phyloP scores from a whole-genome alignment of 768 basidiomycete species.

The Serendipita indica region DNA sequence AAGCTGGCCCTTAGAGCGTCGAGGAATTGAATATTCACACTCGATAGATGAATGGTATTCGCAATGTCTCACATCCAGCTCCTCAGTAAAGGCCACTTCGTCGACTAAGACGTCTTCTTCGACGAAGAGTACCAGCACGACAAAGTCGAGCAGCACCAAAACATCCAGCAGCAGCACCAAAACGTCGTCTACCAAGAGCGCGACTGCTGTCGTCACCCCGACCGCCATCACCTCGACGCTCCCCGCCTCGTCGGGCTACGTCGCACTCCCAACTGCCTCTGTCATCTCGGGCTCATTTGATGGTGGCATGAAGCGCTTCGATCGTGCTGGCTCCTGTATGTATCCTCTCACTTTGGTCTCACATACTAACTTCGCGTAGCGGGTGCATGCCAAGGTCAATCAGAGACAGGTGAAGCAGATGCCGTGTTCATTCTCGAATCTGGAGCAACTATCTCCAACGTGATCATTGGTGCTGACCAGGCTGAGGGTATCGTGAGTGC shows the following conservation, averaged over 20 bases:
- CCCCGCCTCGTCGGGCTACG: constrained; percentile 8
- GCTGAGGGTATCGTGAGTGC: constrained; percentile 9
- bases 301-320: constrained; percentile 13
- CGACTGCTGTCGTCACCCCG: not conserved
- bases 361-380: not conserved
- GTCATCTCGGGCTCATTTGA: constrained; percentile 12
- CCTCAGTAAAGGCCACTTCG: not conserved
- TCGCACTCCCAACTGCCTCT: constrained; percentile 9
- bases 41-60: not conserved
- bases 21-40: not conserved
- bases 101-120: constrained; percentile 3
- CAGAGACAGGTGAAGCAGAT: constrained; percentile 10
- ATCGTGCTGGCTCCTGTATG: constrained; percentile 8
- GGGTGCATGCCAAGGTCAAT: constrained; percentile 12
- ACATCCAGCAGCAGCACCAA: constrained; percentile 8
- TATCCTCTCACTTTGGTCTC: not conserved
- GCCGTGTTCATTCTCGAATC: not conserved
- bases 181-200: constrained; percentile 6
- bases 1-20: not conserved
- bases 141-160: constrained; percentile 2
- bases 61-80: not conserved
- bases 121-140: not conserved
- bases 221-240: constrained; percentile 9
- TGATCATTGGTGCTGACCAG: constrained; percentile 14
- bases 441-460: constrained; percentile 8